These are phyloP conservation scores for Moricandia moricandioides DNA, from an alignment of 345 rosid genomes.

Conservation along the genomic window DNA sequence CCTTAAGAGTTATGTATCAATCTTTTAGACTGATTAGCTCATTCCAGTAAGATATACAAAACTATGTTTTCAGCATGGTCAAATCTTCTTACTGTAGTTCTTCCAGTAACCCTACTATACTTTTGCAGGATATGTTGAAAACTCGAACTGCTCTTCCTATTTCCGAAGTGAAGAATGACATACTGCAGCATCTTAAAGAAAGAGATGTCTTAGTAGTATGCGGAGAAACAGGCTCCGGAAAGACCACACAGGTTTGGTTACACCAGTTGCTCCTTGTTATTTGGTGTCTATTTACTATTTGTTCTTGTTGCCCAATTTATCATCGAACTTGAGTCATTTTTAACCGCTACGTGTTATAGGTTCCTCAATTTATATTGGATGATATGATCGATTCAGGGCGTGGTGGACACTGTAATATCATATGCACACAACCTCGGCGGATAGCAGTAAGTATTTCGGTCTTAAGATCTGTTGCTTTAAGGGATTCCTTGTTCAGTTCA, in stretches of 20 bases:
- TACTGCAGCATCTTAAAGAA: slow-evolving; percentile 66
- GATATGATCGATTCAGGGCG: slow-evolving; percentile 82
- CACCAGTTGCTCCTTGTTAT: neutral
- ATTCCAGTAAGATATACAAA: neutral
- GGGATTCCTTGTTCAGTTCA: slow-evolving; percentile 2
- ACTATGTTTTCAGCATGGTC: slow-evolving; percentile 4
- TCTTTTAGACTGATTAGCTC: neutral
- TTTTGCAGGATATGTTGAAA: slow-evolving; percentile 57
- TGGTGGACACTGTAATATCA: slow-evolving; percentile 81
- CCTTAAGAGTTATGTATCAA: neutral
- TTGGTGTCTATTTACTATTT: slow-evolving; percentile 5
- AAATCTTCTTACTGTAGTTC: neutral
- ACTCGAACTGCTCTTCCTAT: slow-evolving; percentile 74
- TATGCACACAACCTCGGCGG: slow-evolving; percentile 95
- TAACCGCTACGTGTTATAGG: slow-evolving; percentile 44
- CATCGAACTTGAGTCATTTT: slow-evolving; percentile 22
- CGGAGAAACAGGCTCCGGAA: slow-evolving; percentile 98
- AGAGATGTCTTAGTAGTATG: slow-evolving; percentile 77
- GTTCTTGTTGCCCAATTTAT: slow-evolving; percentile 1
- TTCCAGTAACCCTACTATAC: neutral
- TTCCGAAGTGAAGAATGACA: slow-evolving; percentile 60
- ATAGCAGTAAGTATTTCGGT: slow-evolving; percentile 61
- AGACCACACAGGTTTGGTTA: slow-evolving; percentile 82
- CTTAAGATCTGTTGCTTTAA: slow-evolving; percentile 14
- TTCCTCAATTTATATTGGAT: slow-evolving; percentile 91